A percentile compares a stretch with the other conserved stretches of the same genome.
Evolutionary conservation across 78 protist genomes (phyloP).

Genomic region (Planoprotostelium fungivorum): DNA sequence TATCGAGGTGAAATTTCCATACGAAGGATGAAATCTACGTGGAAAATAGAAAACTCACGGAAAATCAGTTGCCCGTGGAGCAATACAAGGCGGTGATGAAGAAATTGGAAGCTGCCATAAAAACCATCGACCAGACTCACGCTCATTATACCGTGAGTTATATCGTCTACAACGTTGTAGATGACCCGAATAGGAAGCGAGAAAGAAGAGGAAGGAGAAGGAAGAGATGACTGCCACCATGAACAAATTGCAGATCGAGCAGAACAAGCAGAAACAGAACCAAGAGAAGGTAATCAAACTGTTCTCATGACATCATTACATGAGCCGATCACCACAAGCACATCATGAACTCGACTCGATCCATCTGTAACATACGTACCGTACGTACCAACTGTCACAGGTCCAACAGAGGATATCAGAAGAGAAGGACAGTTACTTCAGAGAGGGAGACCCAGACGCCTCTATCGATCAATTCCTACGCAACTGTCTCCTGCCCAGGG

Average conservation of each 20-base stretch:
- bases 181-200: neutral
- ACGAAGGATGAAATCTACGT: neutral
- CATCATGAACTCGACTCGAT: no score
- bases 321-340: no score
- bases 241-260: neutral
- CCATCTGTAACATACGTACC: no score
- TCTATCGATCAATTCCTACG: conserved; percentile 25
- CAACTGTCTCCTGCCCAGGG: conserved; percentile 49
- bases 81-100: neutral
- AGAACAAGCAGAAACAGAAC: neutral
- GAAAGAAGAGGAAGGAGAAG: neutral
- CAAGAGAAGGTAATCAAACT: neutral
- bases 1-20: conserved; percentile 12
- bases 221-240: neutral
- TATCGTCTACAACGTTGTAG: no score
- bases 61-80: neutral
- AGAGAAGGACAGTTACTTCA: conserved; percentile 25
- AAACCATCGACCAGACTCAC: neutral
- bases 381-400: no score
- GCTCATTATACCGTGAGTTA: neutral
- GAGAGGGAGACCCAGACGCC: neutral
- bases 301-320: no score
- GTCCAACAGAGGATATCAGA: no score
- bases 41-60: no score
- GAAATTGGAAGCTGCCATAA: neutral